Conservation (phyloP, 768 basidiomycete genomes). For the Hirschioporus abietinus region DNA sequence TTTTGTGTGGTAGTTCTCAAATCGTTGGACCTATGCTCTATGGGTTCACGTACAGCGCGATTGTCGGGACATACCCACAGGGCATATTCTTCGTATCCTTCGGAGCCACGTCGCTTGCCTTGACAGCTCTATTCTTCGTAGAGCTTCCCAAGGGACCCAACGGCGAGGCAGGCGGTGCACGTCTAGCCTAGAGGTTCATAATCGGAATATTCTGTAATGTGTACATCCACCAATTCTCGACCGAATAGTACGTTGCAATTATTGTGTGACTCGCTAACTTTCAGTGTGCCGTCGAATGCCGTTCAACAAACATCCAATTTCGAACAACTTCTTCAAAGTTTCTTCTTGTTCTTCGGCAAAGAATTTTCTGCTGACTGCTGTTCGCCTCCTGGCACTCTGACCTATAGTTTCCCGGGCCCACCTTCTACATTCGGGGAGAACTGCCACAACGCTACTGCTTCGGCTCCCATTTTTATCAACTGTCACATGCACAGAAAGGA, state of each 20-base stretch:
- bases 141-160: not conserved
- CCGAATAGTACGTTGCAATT: not conserved
- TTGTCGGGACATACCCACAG: constrained; percentile 63
- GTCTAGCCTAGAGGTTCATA: not conserved
- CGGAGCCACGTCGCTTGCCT: not conserved
- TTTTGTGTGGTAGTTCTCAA: constrained; percentile 39
- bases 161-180: not conserved
- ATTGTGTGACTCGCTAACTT: not conserved
- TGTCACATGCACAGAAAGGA: no score
- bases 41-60: constrained; percentile 64
- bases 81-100: constrained; percentile 60
- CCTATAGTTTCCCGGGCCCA: no score
- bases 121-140: not conserved
- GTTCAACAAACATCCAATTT: no score
- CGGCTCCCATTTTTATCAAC: no score
- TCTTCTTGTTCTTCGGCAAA: no score
- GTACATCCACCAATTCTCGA: not conserved
- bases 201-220: not conserved
- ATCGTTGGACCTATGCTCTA: constrained; percentile 71
- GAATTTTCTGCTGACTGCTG: no score
- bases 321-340: no score
- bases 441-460: no score
- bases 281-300: no score
- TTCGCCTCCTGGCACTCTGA: no score
- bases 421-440: no score